These are phyloP conservation scores for Reticulomyxa filosa DNA, from an alignment of 78 protist species.

Conservation along the genomic window DNA sequence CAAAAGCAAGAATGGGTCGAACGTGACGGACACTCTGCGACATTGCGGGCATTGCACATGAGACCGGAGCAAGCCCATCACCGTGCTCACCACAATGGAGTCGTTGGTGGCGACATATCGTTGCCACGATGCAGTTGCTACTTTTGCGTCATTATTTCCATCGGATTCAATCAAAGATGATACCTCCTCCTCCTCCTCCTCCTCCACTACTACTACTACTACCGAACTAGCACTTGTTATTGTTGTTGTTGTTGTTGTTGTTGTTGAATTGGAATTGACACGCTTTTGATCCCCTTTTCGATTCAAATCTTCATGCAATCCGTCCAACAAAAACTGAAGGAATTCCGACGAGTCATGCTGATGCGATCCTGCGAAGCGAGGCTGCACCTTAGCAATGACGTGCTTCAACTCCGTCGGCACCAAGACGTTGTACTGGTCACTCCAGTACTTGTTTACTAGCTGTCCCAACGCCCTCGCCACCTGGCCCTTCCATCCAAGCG, in stretches of 20 bases:
- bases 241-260: too few species aligned
- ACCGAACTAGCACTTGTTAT: too few species aligned
- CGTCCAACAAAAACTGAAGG: constrained; percentile 5
- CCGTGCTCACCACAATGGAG: not conserved
- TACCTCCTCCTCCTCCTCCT: too few species aligned
- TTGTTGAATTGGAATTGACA: not conserved
- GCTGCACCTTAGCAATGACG: not conserved
- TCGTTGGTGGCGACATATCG: not conserved
- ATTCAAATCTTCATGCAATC: constrained; percentile 23
- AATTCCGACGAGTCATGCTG: constrained; percentile 29
- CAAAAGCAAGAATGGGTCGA: too few species aligned
- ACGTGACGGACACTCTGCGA: too few species aligned
- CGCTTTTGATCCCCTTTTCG: constrained; percentile 12
- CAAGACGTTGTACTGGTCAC: not conserved
- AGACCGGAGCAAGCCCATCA: too few species aligned
- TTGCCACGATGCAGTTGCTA: not conserved
- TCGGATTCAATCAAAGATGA: not conserved
- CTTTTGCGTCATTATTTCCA: not conserved
- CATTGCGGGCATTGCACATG: too few species aligned
- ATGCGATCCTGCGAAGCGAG: constrained; percentile 6
- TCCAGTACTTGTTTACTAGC: not conserved
- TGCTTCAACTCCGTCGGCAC: not conserved
- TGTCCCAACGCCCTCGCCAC: not conserved
- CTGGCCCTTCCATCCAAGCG: not conserved
- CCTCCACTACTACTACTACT: too few species aligned